Conservation (phyloP, 305 asterid genomes). For the Rubia occidens region DNA sequence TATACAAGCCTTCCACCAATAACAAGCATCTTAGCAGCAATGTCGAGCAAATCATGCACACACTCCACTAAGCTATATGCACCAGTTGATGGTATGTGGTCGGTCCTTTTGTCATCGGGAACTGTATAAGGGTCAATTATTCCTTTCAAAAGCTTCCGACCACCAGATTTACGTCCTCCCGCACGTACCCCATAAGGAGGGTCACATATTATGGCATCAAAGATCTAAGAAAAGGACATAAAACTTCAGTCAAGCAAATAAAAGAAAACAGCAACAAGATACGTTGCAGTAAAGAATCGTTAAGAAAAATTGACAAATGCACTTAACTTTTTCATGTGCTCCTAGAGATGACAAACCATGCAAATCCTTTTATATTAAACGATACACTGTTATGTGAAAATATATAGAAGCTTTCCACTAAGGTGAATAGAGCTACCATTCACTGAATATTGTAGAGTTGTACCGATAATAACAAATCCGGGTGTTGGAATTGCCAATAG, state of each 20-base stretch:
- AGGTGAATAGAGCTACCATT: neutral
- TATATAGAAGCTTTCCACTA: neutral
- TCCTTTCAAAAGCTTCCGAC: conserved; percentile 92
- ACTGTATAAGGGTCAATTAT: conserved; percentile 69
- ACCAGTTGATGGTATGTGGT: conserved; percentile 95
- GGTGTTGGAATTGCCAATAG: too few relatives aligned
- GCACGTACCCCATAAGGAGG: conserved; percentile 99
- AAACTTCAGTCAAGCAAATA: neutral
- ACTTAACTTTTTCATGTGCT: neutral
- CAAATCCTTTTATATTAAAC: neutral
- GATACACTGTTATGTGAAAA: neutral
- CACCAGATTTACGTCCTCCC: conserved; percentile 99
- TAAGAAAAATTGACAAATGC: neutral
- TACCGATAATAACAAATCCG: neutral
- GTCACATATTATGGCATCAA: conserved; percentile 93
- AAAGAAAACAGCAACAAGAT: neutral
- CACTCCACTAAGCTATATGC: conserved; percentile 90
- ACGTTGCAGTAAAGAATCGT: neutral
- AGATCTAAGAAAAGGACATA: conserved; percentile 37
- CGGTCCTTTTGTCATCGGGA: conserved; percentile 79
- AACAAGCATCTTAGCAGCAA: conserved; percentile 85
- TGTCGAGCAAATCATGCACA: conserved; percentile 84
- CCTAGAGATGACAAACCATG: neutral
- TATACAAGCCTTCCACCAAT: conserved; percentile 87
- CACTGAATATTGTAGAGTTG: neutral